phyloP scores from a whole-genome alignment of 257 asterid species.

The Penstemon eatonii region DNA sequence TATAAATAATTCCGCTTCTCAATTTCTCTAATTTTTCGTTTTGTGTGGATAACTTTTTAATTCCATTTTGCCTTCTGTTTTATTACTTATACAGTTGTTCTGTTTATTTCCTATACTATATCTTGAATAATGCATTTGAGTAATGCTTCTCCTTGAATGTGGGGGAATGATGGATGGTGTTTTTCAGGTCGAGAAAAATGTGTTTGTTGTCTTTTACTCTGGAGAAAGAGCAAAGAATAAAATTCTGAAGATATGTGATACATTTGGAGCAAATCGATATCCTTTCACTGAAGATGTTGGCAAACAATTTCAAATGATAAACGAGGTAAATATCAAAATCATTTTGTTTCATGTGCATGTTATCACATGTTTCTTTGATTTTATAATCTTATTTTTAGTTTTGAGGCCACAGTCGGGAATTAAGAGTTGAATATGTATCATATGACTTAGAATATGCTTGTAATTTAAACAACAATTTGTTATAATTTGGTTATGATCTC shows the following conservation, averaged over 20 bases:
- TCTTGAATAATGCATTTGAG: neutral
- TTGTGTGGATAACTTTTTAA: neutral
- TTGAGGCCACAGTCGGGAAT: conserved; percentile 1
- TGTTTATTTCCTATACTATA: neutral
- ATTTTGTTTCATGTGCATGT: conserved; percentile 4
- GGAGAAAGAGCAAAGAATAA: conserved; percentile 65
- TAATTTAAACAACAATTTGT: conserved; percentile 2
- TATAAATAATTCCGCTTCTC: conserved; percentile 16
- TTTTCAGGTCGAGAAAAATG: conserved; percentile 62
- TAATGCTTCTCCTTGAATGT: conserved; percentile 7
- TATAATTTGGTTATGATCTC: neutral
- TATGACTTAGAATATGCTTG: neutral
- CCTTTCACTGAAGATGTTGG: conserved; percentile 54
- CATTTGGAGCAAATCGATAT: conserved; percentile 68
- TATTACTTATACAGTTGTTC: neutral
- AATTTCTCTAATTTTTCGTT: conserved; percentile 9
- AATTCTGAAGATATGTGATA: conserved; percentile 62
- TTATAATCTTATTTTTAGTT: neutral
- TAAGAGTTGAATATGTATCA: neutral
- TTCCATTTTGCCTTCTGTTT: neutral
- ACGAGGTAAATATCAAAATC: conserved; percentile 39
- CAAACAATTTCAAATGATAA: conserved; percentile 52
- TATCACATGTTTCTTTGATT: neutral
- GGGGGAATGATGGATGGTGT: conserved; percentile 19
- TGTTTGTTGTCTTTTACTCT: conserved; percentile 58